phyloP scores from a whole-genome alignment of 2,329 filamentous ascomycete species.

The Aspergillus vadensis region DNA sequence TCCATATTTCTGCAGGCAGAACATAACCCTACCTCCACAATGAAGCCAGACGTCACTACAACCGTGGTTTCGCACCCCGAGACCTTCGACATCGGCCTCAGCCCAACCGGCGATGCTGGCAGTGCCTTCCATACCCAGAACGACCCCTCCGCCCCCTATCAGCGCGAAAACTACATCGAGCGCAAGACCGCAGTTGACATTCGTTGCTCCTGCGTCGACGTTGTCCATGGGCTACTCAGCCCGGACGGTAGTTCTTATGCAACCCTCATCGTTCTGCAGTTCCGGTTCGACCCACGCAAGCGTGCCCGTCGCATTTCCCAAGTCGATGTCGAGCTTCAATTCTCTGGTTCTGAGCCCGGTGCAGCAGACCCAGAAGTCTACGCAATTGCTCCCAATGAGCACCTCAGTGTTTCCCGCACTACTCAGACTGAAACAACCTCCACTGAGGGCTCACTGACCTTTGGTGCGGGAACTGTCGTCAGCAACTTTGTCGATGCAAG shows the following conservation, averaged over 20 bases:
- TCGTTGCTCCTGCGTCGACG: not conserved
- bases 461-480: not conserved
- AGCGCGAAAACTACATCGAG: not conserved
- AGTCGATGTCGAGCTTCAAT: not conserved
- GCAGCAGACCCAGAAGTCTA: not conserved
- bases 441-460: not conserved
- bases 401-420: not conserved
- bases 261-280: not conserved
- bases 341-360: not conserved
- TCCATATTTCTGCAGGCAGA: not conserved
- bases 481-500: not conserved
- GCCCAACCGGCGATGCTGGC: not conserved
- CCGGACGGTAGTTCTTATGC: not conserved
- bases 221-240: not conserved
- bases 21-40: not conserved
- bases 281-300: not conserved
- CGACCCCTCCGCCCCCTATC: not conserved
- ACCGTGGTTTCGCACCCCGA: not conserved
- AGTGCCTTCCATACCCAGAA: not conserved
- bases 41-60: not conserved
- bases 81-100: not conserved
- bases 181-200: not conserved
- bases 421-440: not conserved
- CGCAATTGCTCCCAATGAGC: not conserved
- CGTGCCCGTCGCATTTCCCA: not conserved